A percentile compares a stretch with the other conserved stretches of the same genome.
Evolutionary conservation across 345 rosid species (phyloP).

Genomic region (Acer saccharum): DNA sequence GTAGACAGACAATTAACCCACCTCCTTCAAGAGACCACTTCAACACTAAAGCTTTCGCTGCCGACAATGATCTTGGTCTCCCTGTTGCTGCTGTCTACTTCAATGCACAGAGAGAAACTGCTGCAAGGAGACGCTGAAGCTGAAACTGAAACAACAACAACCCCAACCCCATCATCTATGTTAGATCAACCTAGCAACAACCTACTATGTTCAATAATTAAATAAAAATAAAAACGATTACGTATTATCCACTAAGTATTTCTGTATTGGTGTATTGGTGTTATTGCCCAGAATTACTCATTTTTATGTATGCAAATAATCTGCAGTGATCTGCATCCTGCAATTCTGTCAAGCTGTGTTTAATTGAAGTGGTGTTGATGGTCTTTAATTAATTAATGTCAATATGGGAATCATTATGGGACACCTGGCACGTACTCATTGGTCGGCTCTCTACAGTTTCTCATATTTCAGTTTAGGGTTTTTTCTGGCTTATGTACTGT

Average conservation of each 20-base stretch:
- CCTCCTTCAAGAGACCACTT: conserved; percentile 58
- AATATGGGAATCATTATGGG: background rate
- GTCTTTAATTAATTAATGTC: background rate
- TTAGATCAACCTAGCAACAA: background rate
- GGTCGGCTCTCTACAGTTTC: background rate
- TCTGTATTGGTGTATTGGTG: background rate
- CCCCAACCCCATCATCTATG: background rate
- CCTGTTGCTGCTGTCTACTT: conserved; percentile 81
- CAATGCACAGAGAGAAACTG: conserved; percentile 71
- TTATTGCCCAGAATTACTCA: background rate
- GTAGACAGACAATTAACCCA: conserved; percentile 40
- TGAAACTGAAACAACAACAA: background rate
- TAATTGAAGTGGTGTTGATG: background rate
- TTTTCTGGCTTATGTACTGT: background rate
- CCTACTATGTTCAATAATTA: background rate
- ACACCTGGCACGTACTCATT: background rate
- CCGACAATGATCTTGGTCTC: conserved; percentile 54
- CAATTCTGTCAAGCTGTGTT: background rate
- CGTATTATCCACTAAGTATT: background rate
- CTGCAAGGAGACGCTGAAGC: conserved; percentile 55
- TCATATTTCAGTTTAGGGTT: background rate
- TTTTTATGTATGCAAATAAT: background rate
- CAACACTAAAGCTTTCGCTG: conserved; percentile 55
- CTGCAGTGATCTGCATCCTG: background rate
- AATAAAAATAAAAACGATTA: background rate